Base-by-base conservation (phyloP, 2,329 filamentous ascomycete genomes). In the Canariomyces notabilis region DNA sequence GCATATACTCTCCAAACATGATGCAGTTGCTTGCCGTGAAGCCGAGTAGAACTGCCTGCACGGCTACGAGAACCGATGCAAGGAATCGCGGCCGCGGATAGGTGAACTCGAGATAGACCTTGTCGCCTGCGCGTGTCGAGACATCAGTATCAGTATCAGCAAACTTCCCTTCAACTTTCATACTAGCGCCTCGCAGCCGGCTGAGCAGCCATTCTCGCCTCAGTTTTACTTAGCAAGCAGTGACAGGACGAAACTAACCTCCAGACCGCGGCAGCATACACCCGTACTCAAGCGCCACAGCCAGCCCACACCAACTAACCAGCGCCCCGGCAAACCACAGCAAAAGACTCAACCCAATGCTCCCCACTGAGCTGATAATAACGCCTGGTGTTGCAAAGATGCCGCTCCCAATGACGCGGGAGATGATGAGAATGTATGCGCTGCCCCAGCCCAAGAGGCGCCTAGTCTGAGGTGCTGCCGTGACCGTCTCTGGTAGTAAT, bases 1-100 rank as follows among this genome's bases (percentile, higher is more conserved):
- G 65, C 0, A 75, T 69, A 50, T 86, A 85, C 52, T 82, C 78
- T 42, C 79, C 80, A 53, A 85, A 85, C 0, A 86, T 74, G 42
- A 87, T 78, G 59, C 82, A 84, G 58, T 86, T 87, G 56, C 79
- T 83, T 0, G 81, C 80, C 0, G 82, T 85, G 46, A 86, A 85
- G 0, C 81, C 80, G 0, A 87, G 65, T 0, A 85, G 59, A 0
- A 86, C 73, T 0, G 77, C 80, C 44, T 85, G 77, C 1, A 81
- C 72, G 0, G 81, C 80, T 11, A 86, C 69, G 14, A 87, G 59
- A 0, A 78, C 81, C 2, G 81, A 82, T 0, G 80, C 79, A 3
- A 87, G 69, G 50, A 84, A 81, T 5, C 74, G 72, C 2, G 83
- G 83, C 23, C 70, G 69, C 2, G 75, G 74, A 59, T 83, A 87